Base-by-base conservation (phyloP, 108 stramenopile species). In the Fragilariopsis cylindrus region DNA sequence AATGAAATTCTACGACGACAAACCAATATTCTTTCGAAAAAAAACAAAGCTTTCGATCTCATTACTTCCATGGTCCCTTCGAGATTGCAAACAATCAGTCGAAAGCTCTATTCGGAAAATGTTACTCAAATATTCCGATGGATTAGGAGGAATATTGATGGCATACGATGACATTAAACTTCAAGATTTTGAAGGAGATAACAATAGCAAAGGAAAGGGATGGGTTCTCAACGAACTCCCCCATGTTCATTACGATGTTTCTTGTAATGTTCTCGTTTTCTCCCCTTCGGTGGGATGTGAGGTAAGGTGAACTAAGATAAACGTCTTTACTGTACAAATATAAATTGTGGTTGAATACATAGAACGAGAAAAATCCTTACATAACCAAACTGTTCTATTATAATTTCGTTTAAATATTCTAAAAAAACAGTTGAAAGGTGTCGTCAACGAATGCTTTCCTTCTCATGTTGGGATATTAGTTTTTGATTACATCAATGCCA, bases 401-500 rank as follows among this genome's bases (percentile, higher is more conserved):
- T 56, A 5, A 56, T 5, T 19, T 56, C 55, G 9, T 9, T 19
- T 56, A n/a, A 56, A 56, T 5, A 44, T 12, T 13, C 30, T 30
- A 30, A 63, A 13, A 3, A 21, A 42, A 60, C 69, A 78, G 62
- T 57, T 88, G 39, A 53, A 70, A 13, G 88, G 88, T 7, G 69
- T 80, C 0, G 83, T 88, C 39, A 84, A 69, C 65, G 88, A 88
- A 76, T 84, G 78, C 42, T 84, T 83, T 57, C 80, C 79, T 39
- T 88, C 88, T 5, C 88, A 88, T 56, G 62, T 88, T 18, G 78
- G 83, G 15, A 62, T 88, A 53, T 52, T 85, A 4, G 85, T 86
- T 18, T 75, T 78, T 67, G 73, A 75, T 21, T 84, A 86, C 65
- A 85, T 88, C 78, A 88, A 88, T 77, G 88, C 85, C 18, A 86